Evolutionary conservation across 2,329 filamentous ascomycete genomes (phyloP).

Genomic region (Pezicula neosporulosa): DNA sequence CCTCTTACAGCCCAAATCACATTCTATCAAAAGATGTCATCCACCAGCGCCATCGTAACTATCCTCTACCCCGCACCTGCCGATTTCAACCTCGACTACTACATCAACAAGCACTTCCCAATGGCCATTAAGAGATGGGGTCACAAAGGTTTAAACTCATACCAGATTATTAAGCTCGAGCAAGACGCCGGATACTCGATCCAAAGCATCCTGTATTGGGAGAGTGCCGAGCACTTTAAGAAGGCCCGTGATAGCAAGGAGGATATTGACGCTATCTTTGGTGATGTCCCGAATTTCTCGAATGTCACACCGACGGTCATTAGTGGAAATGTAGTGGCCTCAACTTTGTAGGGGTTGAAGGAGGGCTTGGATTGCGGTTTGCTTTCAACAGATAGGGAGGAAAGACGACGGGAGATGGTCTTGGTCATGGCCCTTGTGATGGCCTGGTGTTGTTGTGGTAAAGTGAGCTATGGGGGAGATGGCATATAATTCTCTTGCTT

Average conservation of each 20-base stretch:
- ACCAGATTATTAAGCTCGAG: background rate
- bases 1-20: too few species aligned
- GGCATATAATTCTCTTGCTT: too few species aligned
- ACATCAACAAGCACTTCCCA: background rate
- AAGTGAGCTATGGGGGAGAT: too few species aligned
- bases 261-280: background rate
- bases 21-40: too few species aligned
- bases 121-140: background rate
- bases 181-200: background rate
- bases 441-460: too few species aligned
- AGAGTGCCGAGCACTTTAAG: background rate
- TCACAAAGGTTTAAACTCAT: background rate
- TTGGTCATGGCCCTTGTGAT: too few species aligned
- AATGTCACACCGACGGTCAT: background rate
- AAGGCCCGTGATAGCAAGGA: background rate
- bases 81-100: background rate
- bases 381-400: too few species aligned
- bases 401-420: too few species aligned
- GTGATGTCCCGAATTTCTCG: background rate
- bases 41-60: background rate
- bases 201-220: background rate
- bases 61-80: background rate
- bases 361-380: too few species aligned
- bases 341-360: too few species aligned
- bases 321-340: background rate